Base-by-base conservation (phyloP, 192 early-diverging fungal species). In the Gamsiella multidivaricata region DNA sequence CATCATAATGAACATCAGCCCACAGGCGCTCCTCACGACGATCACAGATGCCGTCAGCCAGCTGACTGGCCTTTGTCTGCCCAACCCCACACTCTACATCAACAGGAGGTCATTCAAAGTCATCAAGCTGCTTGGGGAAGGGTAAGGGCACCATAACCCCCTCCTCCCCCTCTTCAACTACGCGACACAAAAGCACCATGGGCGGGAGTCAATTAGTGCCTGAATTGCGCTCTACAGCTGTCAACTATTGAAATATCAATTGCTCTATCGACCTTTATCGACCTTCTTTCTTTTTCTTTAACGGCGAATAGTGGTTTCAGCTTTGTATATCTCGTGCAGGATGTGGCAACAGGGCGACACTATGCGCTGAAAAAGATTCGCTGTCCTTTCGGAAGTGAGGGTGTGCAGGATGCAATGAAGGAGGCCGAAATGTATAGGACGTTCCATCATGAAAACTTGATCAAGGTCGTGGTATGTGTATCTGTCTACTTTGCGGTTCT, bases 321-420 rank as follows among this genome's bases (percentile, higher is more conserved):
- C 36, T 85, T 85, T 55, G 92, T 94, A 7, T 85, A 88, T 45
- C 78, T 94, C 4, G 87, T 87, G 14, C 80, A 89, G 54, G 88
- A 90, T 50, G 60, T 69, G 5, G 82, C 73, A 3, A 83, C 70
- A 7, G 71, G 72, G 0, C 69, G 71, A 36, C 70, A 85, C 20
- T 88, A 81, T 65, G 92, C 92, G 6, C 37, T 91, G 41, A 94
- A 94, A 41, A 90, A 89, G 67, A 89, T 94, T 41, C 58, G 86
- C 39, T 92, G 91, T 69, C 83, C 86, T 3, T 71, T 82, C 25
- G 89, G 85, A 0, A 88, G 83, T 6, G 89, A 88, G 42, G 82
- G 84, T 12, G 84, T 86, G 6, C 83, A 83, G n/a, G 72, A 81
- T 67, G 91, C 92, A 1, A 81, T 87, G 73, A 85, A 86, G 22